phyloP scores from a whole-genome alignment of 495 filamentous ascomycete species.

The Chaetomium fimeti region DNA sequence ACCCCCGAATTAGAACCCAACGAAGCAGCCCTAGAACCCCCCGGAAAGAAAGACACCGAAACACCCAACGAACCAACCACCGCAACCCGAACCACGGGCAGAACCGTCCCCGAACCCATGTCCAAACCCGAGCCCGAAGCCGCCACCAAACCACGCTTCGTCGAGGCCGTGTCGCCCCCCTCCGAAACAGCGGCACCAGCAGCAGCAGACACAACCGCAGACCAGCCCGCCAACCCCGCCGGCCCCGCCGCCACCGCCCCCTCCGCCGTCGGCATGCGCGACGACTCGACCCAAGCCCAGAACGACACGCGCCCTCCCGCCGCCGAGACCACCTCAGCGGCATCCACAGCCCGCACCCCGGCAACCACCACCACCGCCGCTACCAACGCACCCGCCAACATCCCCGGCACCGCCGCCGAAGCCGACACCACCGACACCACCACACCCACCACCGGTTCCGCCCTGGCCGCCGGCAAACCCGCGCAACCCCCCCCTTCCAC shows the following conservation, averaged over 20 bases:
- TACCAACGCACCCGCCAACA: not conserved
- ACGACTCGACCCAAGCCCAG: slow-evolving; percentile 40
- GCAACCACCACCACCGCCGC: not conserved
- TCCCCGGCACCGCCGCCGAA: not conserved
- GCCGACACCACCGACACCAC: not conserved
- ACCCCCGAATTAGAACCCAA: slow-evolving; percentile 6
- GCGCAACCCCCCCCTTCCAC: not conserved
- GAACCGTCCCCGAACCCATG: slow-evolving; percentile 1
- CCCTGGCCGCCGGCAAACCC: not conserved
- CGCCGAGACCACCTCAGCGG: not conserved
- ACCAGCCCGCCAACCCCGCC: slow-evolving; percentile 16
- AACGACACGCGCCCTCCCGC: slow-evolving; percentile 37
- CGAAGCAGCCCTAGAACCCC: not conserved
- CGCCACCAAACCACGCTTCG: slow-evolving; percentile 6
- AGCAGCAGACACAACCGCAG: not conserved
- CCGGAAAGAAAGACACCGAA: not conserved
- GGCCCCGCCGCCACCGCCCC: slow-evolving; percentile 31
- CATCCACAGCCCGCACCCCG: too few species aligned
- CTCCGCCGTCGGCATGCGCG: slow-evolving; percentile 25
- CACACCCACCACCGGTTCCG: too few species aligned
- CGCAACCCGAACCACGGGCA: slow-evolving; percentile 11
- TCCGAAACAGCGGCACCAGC: not conserved
- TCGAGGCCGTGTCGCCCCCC: not conserved
- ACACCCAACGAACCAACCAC: not conserved
- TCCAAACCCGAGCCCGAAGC: slow-evolving; percentile 4